Evolutionary conservation across 257 asterid species (phyloP), one percentile per base, ranked within the genome.

Genomic region (Ehretia macrophylla): DNA sequence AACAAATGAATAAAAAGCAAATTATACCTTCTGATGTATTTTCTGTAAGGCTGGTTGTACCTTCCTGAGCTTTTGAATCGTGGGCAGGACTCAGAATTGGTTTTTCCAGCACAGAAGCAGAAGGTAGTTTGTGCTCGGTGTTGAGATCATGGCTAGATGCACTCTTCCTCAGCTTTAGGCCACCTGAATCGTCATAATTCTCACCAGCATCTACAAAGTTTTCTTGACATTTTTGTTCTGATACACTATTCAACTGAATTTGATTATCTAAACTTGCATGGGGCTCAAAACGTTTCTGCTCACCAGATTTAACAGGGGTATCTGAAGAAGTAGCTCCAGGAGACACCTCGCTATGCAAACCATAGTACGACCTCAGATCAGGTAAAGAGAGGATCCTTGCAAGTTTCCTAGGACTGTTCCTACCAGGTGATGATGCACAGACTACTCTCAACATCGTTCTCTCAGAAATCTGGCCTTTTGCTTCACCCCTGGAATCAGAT

Each of bases 361-460:
- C 77, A 5, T 87, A 66, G 67, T 76, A 74, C 14, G 82, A 69
- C 58, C 92, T 84, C 44, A 91, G 86, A 67, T 85, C 88, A 17
- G 92, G 96, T 54, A 83, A 77, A 1, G 98, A 88, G 54, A 68
- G 85, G 61, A 84, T 85, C 74, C 95, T 91, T 20, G 32, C 77
- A 14, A 85, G 59, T 12, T 51, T 27, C 22, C 71, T 62, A 17
- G 61, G 75, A 10, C 44, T 69, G 10, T 45, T 59, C 4, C 35
- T 60, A 47, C 44, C 14, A 39, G 79, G 64, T 10, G 82, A 66
- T 37, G 62, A 53, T 8, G 58, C 40, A 61, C 47, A 62, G 0
- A 39, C 60, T 45, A 71, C 47, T 74, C 58, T 68, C 62, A 55
- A 56, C 67, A 66, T 73, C 5, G 59, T 58, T 19, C 62, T 67